Evolutionary conservation across 352 stramenopile species (phyloP).

Genomic region (Pythium biforme): DNA sequence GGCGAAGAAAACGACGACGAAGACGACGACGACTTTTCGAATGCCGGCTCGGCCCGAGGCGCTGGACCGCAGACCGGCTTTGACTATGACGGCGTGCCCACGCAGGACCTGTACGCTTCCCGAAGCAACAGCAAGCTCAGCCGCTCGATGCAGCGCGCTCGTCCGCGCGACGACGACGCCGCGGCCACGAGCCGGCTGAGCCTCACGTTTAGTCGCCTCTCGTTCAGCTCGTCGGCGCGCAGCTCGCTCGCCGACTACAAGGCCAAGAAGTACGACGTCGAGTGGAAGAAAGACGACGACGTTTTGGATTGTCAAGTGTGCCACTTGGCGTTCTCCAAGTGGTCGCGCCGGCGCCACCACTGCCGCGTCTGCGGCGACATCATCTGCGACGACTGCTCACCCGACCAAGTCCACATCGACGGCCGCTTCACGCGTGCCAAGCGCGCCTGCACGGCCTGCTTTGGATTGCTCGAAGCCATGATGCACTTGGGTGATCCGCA

Average conservation of each 20-base stretch:
- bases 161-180: slow-evolving; percentile 1
- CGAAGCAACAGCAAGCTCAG: slow-evolving; percentile 1
- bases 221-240: slow-evolving; percentile 22
- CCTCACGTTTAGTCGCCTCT: slow-evolving; percentile 26
- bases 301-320: slow-evolving; percentile 65
- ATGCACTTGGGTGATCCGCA: slow-evolving; percentile 41
- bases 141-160: slow-evolving; percentile 2
- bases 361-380: slow-evolving; percentile 79
- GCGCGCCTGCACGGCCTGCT: slow-evolving; percentile 60
- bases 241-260: slow-evolving; percentile 27
- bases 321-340: slow-evolving; percentile 68
- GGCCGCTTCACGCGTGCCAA: slow-evolving; percentile 52
- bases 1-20: slow-evolving; percentile 12
- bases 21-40: slow-evolving; percentile 21
- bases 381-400: slow-evolving; percentile 71
- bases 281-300: slow-evolving; percentile 62
- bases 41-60: slow-evolving; percentile 14
- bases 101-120: slow-evolving; percentile 1
- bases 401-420: slow-evolving; percentile 54
- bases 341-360: slow-evolving; percentile 72
- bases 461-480: slow-evolving; percentile 59
- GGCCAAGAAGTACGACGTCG: slow-evolving; percentile 67
- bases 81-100: slow-evolving; percentile 19
- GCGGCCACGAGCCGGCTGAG: slow-evolving; percentile 15
- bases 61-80: background rate